Evolutionary conservation across 192 early-diverging fungal genomes (phyloP), one percentile per base, ranked within the genome.

Genomic region (Backusella sp.): DNA sequence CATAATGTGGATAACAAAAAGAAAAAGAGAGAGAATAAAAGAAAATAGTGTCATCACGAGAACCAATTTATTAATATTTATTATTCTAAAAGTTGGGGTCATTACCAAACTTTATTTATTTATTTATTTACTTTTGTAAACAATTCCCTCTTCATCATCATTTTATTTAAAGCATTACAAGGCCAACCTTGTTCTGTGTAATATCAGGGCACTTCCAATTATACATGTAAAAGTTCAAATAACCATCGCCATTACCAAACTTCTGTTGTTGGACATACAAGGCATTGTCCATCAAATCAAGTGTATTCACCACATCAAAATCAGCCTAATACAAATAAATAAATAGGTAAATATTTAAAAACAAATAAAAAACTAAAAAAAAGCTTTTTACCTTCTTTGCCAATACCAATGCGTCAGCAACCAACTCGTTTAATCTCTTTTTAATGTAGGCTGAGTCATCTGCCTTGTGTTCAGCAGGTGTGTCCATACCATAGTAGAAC

Each of bases 221-320:
- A 87, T 95, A 99, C 73, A 99, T 81, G 81, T 99, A 99, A 85
- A 94, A 99, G 80, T 98, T 92, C 73, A 99, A 84, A 80, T 90
- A 89, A 0, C 98, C 98, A 76, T 99, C 97, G 52, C 98, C 98
- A 19, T 88, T 85, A 46, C 95, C 95, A 84, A 99, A 99, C 78
- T 92, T 93, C 26, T 97, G 90, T 30, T 93, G 91, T 4, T 93
- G 89, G 4, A 93, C 79, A 77, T 97, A 96, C 70, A 87, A 66
- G 6, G 79, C 68, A 84, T 99, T 99, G 71, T 96, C 95, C 94
- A 97, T 94, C 79, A 99, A 86, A 73, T 94, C 89, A 76, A 99
- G 83, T 65, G 93, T 94, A 83, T 99, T 99, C 76, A 98, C 92
- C 28, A 99, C 98, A 85, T 99, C 98, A 82, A 97, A 95, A 37